phyloP scores from a whole-genome alignment of 768 basidiomycete genomes.

The Termitomyces sp. region DNA sequence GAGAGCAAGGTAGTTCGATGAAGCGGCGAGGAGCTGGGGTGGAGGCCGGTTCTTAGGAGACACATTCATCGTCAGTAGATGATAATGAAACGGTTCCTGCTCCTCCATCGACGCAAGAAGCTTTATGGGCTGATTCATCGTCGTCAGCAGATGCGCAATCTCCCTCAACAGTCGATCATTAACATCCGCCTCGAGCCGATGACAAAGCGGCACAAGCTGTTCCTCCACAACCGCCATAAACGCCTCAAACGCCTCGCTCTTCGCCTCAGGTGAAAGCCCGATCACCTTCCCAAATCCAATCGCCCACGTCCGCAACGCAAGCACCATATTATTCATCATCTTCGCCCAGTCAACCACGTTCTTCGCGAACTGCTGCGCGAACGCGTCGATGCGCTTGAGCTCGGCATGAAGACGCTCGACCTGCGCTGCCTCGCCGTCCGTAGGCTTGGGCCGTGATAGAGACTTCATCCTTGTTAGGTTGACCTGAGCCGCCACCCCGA shows the following conservation, averaged over 20 bases:
- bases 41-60: conserved; percentile 65
- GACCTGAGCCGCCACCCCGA: conserved; percentile 54
- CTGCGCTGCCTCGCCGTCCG: conserved; percentile 39
- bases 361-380: conserved; percentile 61
- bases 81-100: conserved; percentile 70
- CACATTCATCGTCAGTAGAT: conserved; percentile 65
- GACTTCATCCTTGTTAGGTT: conserved; percentile 61
- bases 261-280: conserved; percentile 48
- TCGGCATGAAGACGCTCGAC: conserved; percentile 57
- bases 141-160: conserved; percentile 55
- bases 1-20: conserved; percentile 74
- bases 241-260: conserved; percentile 67
- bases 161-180: conserved; percentile 55
- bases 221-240: conserved; percentile 60
- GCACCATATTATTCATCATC: conserved; percentile 46
- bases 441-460: conserved; percentile 29
- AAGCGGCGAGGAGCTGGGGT: conserved; percentile 65
- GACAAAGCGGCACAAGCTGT: conserved; percentile 50
- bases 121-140: conserved; percentile 60
- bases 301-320: conserved; percentile 60
- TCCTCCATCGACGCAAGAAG: conserved; percentile 71
- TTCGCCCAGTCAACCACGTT: conserved; percentile 64
- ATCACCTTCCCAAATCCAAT: conserved; percentile 66
- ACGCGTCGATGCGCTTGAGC: conserved; percentile 54
- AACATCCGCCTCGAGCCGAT: conserved; percentile 52